Base-by-base conservation (phyloP, 2,329 filamentous ascomycete genomes). In the Didymella keratinophila region DNA sequence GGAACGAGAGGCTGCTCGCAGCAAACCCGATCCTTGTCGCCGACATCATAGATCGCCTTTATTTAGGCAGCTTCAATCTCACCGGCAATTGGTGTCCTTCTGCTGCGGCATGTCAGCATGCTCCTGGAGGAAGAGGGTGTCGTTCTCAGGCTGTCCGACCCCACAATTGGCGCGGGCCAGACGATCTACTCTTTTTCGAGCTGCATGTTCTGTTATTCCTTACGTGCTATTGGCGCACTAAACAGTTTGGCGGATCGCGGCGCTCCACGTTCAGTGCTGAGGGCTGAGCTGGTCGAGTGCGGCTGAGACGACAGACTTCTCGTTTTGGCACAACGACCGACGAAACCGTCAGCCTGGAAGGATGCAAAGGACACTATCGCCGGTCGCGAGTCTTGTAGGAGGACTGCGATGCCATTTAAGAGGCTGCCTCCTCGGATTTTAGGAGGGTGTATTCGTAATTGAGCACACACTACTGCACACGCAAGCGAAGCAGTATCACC, bases 281-380 rank as follows among this genome's bases (percentile, higher is more conserved):
- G 27, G 56, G 56, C 56, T 54, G 51, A 58, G 56, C 56, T 51
- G 50, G 51, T 50, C 45, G 50, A 44, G 32, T 58, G 56, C 56
- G 56, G 56, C 56, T 58, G 56, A 58, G 56, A 51, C 56, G 32
- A 51, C 21, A 54, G 45, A 54, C 45, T 58, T 58, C 56, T 58
- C 50, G 30, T 58, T 58, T 58, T 54, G 51, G 56, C 56, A 41
- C 50, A 45, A 54, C 46, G 56, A 12, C 56, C 56, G 56, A 58
- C 25, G 50, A 46, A 58, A 51, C 39, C 46, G 56, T 54, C 56
- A 58, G 56, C 56, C 50, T 47, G 50, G 44, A 43, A 41, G 50
- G 46, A 54, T 47, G 51, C 41, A 20, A 36, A 54, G 41, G 45
- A 25, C 56, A 58, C 50, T 58, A 47, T 49, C 14, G 27, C 39